phyloP scores from a whole-genome alignment of 805 yeast species.

The Monosporozyma yasuniensis region DNA sequence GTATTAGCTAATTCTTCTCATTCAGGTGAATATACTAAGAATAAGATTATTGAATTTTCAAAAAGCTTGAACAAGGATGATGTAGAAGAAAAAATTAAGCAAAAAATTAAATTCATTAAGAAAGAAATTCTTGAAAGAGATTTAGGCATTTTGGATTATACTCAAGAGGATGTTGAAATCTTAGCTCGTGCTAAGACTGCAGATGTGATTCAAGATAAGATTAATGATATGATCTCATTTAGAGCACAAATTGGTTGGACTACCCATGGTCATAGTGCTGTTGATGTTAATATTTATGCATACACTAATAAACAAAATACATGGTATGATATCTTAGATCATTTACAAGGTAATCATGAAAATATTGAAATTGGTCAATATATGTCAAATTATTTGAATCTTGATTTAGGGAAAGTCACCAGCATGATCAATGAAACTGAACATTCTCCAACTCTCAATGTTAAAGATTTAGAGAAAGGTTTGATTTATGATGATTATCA shows the following conservation, averaged over 20 bases:
- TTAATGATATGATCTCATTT: constrained; percentile 65
- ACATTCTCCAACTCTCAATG: constrained; percentile 33
- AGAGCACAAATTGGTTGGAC: constrained; percentile 94
- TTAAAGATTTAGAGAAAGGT: neutral
- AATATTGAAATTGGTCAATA: constrained; percentile 77
- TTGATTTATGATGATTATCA: constrained; percentile 13
- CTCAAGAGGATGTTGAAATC: constrained; percentile 42
- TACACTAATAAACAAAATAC: constrained; percentile 50
- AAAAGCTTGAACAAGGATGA: constrained; percentile 8
- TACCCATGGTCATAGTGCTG: constrained; percentile 93
- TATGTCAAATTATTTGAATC: constrained; percentile 45
- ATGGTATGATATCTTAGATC: constrained; percentile 32
- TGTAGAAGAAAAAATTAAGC: constrained; percentile 25
- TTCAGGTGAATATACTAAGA: constrained; percentile 64
- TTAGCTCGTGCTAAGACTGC: constrained; percentile 29
- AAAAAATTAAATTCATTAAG: constrained; percentile 36
- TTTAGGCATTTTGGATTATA: constrained; percentile 55
- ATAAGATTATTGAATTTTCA: constrained; percentile 31
- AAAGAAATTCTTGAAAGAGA: constrained; percentile 50
- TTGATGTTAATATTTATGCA: constrained; percentile 87
- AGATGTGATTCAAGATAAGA: constrained; percentile 32
- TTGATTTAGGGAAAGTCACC: constrained; percentile 43
- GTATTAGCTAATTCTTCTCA: constrained; percentile 59
- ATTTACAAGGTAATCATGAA: constrained; percentile 73
- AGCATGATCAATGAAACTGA: constrained; percentile 40